Evolutionary conservation across 148 eudicot genomes (phyloP).

Genomic region (Chenopodium quinoa): DNA sequence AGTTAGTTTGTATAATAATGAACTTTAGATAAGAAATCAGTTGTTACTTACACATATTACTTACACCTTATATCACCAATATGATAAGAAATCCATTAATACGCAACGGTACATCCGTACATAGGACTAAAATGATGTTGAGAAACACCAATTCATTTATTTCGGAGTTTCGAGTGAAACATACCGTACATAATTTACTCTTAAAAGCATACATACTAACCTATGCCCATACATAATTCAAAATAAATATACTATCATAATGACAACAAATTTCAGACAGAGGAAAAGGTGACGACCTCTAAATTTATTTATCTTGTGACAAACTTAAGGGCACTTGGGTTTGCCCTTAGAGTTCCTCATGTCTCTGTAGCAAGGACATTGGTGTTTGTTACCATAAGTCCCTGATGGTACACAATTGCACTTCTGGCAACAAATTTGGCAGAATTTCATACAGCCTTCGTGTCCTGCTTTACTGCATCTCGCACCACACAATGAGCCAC

Average conservation of each 20-base stretch:
- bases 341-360: conserved; percentile 50
- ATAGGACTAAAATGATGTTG: neutral
- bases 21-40: neutral
- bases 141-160: neutral
- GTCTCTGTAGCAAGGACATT: conserved; percentile 70
- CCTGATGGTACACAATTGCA: conserved; percentile 73
- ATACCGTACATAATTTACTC: neutral
- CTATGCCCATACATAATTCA: neutral
- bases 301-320: neutral
- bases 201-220: neutral
- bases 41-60: neutral
- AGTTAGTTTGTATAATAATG: too few relatives aligned
- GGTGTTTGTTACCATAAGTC: conserved; percentile 53
- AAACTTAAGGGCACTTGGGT: conserved; percentile 51
- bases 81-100: neutral
- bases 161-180: neutral
- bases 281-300: neutral
- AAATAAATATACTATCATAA: too few relatives aligned
- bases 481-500: conserved; percentile 37
- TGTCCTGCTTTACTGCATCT: conserved; percentile 42
- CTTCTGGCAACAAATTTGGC: conserved; percentile 41
- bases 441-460: conserved; percentile 42
- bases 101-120: neutral
- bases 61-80: neutral
- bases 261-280: neutral